phyloP scores from a whole-genome alignment of 2,329 filamentous ascomycete genomes.

The Hypoxylon sp. region DNA sequence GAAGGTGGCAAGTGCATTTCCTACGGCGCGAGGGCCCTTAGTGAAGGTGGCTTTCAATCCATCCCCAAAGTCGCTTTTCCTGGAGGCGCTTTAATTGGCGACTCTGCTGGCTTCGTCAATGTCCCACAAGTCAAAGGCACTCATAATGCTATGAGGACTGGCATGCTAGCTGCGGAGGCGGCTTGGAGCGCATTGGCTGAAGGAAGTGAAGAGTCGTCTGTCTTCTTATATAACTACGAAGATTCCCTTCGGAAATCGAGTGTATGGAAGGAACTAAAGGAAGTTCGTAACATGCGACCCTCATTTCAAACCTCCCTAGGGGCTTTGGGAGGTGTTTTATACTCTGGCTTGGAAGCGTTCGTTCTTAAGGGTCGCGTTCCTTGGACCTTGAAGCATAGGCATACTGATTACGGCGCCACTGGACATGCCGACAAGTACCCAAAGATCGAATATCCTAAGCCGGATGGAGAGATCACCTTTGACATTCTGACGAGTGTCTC shows the following conservation, averaged over 20 bases:
- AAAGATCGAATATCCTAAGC: constrained; percentile 97
- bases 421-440: constrained; percentile 82
- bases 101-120: constrained; percentile 96
- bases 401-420: constrained; percentile 83
- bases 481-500: constrained; percentile 97
- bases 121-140: constrained; percentile 99
- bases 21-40: constrained; percentile 90
- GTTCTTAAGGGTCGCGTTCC: constrained; percentile 87
- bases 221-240: constrained; percentile 97
- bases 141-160: constrained; percentile 97
- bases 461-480: constrained; percentile 94
- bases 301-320: constrained; percentile 92
- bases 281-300: constrained; percentile 97
- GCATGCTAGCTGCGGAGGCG: constrained; percentile 95
- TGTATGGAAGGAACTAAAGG: constrained; percentile 95
- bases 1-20: constrained; percentile 98
- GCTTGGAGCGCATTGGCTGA: constrained; percentile 81
- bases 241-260: constrained; percentile 85
- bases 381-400: constrained; percentile 92
- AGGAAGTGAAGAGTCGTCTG: constrained; percentile 71
- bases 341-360: constrained; percentile 93
- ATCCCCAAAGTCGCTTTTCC: constrained; percentile 98
- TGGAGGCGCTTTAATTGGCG: constrained; percentile 93
- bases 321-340: constrained; percentile 89
- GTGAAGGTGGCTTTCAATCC: constrained; percentile 96